Conservation (phyloP, 495 filamentous ascomycete genomes). For the Aspergillus diversus region DNA sequence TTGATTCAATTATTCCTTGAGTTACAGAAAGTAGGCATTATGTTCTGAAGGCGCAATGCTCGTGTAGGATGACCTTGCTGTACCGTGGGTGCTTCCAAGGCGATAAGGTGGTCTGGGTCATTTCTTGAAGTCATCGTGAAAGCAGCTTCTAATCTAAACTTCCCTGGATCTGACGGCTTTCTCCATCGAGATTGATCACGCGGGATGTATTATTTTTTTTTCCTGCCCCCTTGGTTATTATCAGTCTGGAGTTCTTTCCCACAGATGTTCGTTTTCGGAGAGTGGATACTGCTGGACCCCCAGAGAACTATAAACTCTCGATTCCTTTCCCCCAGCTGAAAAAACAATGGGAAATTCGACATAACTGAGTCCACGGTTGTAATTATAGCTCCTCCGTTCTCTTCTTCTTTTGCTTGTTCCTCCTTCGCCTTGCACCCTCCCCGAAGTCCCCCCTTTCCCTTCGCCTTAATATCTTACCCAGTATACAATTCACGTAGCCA, state of each 20-base stretch:
- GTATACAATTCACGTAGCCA: slow-evolving; percentile 15
- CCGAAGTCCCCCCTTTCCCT: not conserved
- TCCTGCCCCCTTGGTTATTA: slow-evolving; percentile 23
- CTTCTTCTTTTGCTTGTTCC: not conserved
- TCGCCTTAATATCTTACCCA: slow-evolving; percentile 14
- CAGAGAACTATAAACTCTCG: not conserved
- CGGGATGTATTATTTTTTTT: slow-evolving; percentile 27
- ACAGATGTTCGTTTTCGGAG: slow-evolving; percentile 4
- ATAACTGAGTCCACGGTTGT: too few species aligned
- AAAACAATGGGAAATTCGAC: too few species aligned
- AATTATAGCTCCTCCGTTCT: too few species aligned
- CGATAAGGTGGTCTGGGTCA: slow-evolving; percentile 29
- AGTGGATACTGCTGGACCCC: not conserved
- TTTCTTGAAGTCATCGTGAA: slow-evolving; percentile 37
- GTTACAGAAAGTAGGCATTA: too few species aligned
- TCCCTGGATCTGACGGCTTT: slow-evolving; percentile 18
- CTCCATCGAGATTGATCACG: slow-evolving; percentile 36
- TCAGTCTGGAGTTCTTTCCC: slow-evolving; percentile 13
- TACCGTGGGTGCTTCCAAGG: slow-evolving; percentile 32
- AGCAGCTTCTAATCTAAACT: slow-evolving; percentile 18
- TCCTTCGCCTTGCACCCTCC: slow-evolving; percentile 3
- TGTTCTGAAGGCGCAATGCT: too few species aligned
- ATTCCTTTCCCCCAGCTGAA: not conserved
- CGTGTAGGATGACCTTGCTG: not conserved
- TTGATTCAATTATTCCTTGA: too few species aligned